phyloP scores from a whole-genome alignment of 1,284 basidiomycete species.

The Neolentinus lepideus region DNA sequence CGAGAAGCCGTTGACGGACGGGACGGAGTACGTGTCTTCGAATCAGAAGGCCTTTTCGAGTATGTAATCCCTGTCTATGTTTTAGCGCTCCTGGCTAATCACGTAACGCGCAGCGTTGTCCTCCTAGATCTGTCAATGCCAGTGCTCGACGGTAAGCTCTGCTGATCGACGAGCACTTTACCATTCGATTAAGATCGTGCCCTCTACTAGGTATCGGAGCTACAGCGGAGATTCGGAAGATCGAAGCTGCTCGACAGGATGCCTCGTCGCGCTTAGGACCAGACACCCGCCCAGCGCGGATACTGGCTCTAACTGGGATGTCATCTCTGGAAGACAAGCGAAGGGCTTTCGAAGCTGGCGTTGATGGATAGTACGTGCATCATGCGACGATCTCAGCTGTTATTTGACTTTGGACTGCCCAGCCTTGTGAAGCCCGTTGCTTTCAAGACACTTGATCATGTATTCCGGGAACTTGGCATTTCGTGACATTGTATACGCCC shows the following conservation, averaged over 20 bases:
- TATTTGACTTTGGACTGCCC: conserved; percentile 6
- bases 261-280: conserved; percentile 11
- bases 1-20: conserved; percentile 79
- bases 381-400: neutral
- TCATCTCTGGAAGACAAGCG: conserved; percentile 91
- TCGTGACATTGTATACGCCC: conserved; percentile 25
- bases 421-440: conserved; percentile 91
- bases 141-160: conserved; percentile 66
- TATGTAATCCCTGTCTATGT: conserved; percentile 29
- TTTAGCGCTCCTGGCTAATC: too few relatives aligned
- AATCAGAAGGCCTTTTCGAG: conserved; percentile 67
- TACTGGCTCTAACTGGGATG: conserved; percentile 89
- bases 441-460: conserved; percentile 81
- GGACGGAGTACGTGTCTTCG: conserved; percentile 78
- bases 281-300: conserved; percentile 42
- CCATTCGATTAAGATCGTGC: conserved; percentile 1
- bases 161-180: neutral
- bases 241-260: conserved; percentile 52
- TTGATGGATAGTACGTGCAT: conserved; percentile 84
- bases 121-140: conserved; percentile 93
- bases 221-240: conserved; percentile 73
- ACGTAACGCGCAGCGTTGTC: conserved; percentile 74
- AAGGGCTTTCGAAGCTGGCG: conserved; percentile 85
- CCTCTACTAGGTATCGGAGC: conserved; percentile 63
- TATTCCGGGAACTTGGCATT: conserved; percentile 75